Percentiles rank a stretch among this genome's conserved stretches.
These are phyloP conservation scores for Fusarium sp. DNA, from an alignment of 2,329 filamentous ascomycete species.

Conservation along the genomic window DNA sequence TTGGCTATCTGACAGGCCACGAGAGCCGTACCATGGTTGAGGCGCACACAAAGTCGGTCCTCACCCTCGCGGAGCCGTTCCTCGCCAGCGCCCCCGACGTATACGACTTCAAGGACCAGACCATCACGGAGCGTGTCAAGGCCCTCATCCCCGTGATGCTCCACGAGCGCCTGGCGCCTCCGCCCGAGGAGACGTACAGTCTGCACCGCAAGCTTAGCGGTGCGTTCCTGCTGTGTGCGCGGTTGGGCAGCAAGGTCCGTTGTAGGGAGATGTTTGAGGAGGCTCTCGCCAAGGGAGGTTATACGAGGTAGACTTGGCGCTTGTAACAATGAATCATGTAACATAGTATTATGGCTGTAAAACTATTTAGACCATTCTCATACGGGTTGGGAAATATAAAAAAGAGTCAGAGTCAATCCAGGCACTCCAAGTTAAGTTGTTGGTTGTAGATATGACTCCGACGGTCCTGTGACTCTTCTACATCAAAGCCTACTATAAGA, in stretches of 20 bases:
- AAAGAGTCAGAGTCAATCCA: not conserved
- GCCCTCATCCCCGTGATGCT: constrained; percentile 94
- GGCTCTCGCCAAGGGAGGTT: constrained; percentile 61
- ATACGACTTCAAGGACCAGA: constrained; percentile 95
- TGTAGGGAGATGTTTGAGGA: constrained; percentile 86
- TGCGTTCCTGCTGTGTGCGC: constrained; percentile 92
- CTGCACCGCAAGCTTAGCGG: constrained; percentile 96
- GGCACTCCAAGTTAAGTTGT: not conserved
- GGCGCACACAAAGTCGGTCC: constrained; percentile 88
- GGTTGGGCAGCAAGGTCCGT: constrained; percentile 84
- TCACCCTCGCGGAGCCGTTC: constrained; percentile 95
- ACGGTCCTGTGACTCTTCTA: too few species aligned
- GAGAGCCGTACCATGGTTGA: constrained; percentile 90
- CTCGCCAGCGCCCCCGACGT: constrained; percentile 80
- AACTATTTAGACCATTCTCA: constrained; percentile 35
- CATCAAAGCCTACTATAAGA: too few species aligned
- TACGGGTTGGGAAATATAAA: constrained; percentile 25
- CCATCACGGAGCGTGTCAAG: constrained; percentile 94
- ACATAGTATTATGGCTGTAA: constrained; percentile 35
- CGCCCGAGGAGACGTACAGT: constrained; percentile 97
- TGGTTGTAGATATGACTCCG: too few species aligned
- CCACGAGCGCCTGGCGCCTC: constrained; percentile 87
- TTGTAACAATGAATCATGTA: constrained; percentile 31
- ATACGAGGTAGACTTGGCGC: constrained; percentile 30
- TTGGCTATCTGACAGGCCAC: constrained; percentile 93